Conservation (phyloP, 2,329 filamentous ascomycete genomes). For the Trichoderma breve region DNA sequence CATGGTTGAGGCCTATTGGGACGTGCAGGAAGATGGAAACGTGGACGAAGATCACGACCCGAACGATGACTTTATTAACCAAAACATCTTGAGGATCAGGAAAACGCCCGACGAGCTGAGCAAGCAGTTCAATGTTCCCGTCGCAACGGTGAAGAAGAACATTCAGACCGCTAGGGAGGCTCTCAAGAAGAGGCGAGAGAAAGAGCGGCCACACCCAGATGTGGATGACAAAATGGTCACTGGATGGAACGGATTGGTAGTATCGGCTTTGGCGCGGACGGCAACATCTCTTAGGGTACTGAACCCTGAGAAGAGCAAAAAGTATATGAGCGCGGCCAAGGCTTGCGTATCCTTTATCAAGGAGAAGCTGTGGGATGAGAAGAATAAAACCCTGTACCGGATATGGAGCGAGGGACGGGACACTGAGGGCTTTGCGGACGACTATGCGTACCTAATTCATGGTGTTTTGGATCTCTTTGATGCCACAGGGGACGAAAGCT, state of each 20-base stretch:
- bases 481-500: slow-evolving; percentile 71
- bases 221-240: slow-evolving; percentile 87
- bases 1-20: slow-evolving; percentile 80
- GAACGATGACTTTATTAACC: slow-evolving; percentile 90
- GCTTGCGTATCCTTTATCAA: slow-evolving; percentile 71
- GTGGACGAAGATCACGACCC: slow-evolving; percentile 78
- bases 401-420: slow-evolving; percentile 69
- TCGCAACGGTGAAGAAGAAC: slow-evolving; percentile 65
- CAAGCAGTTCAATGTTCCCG: slow-evolving; percentile 69
- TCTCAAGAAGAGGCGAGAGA: slow-evolving; percentile 68
- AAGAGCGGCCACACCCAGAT: slow-evolving; percentile 70
- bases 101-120: slow-evolving; percentile 67
- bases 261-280: slow-evolving; percentile 75
- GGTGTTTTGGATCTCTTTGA: slow-evolving; percentile 84
- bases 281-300: slow-evolving; percentile 64
- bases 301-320: slow-evolving; percentile 54
- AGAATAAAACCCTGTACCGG: slow-evolving; percentile 64
- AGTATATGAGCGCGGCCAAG: slow-evolving; percentile 64
- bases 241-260: slow-evolving; percentile 84
- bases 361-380: slow-evolving; percentile 67
- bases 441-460: slow-evolving; percentile 86
- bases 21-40: slow-evolving; percentile 80
- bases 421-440: slow-evolving; percentile 78
- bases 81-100: slow-evolving; percentile 79
- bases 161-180: slow-evolving; percentile 66